Evolutionary conservation across 2,329 filamentous ascomycete genomes (phyloP), one percentile per base, ranked within the genome.

Genomic region (Penicillium palitans): DNA sequence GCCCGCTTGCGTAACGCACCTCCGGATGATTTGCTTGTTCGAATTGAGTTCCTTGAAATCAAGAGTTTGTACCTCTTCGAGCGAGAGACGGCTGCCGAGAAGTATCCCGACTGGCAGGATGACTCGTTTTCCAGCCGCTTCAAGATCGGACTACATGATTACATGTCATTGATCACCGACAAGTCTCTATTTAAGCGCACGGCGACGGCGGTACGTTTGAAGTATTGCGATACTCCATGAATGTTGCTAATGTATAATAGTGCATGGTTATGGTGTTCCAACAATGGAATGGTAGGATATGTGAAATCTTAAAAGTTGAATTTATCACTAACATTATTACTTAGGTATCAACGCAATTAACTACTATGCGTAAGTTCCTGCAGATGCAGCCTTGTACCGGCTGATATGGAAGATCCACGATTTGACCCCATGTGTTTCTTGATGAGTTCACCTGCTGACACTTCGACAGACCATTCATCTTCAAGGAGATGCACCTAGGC

Each of bases 31-130:
- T 83, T 90, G 57, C 81, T 90, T 0, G 85, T 93, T 45, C 84
- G 89, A 61, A 80, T 92, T 2, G 90, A 93, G 67, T 91, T 87
- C 69, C 81, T 91, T 15, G 90, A 93, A 70, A 91, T 93, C 74
- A 90, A 90, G 71, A 88, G 89, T 0, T 85, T 91, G 70, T 86
- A 85, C 0, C 72, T 88, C 12, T 93, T 93, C 62, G 89, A 93
- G 75, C 88, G 89, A 71, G 83, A 85, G 33, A 85, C 84, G 0
- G 79, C 87, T 3, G 83, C 83, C 0, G 85, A 88, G 66, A 80
- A 86, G 44, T 91, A 89, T 70, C 89, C 89, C 0, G 78, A 87
- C 24, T 78, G 89, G 17, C 79, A 82, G 9, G 82, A 87, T 61
- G 80, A 81, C 47, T 89, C 85, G 0, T 76, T 80, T 7, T 83